A percentile compares a stretch with the other conserved stretches of the same genome.
These are phyloP conservation scores for Pezicula carpinea DNA, from an alignment of 2,329 filamentous ascomycete genomes.

Conservation along the genomic window DNA sequence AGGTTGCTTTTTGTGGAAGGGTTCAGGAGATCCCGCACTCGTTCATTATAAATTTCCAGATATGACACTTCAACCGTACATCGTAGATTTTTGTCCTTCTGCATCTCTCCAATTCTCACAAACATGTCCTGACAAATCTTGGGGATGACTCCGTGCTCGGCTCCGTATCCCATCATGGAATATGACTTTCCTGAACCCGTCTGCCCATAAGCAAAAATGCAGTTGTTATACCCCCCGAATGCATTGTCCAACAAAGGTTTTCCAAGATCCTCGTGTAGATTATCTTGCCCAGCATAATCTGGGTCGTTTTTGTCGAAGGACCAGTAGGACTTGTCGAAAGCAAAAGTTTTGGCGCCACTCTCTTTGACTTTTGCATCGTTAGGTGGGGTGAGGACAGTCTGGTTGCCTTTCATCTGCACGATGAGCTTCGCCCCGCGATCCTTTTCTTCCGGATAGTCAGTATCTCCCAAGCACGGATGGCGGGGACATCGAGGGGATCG, in stretches of 20 bases:
- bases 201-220: conserved; percentile 98
- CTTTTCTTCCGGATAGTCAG: conserved; percentile 56
- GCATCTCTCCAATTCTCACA: conserved; percentile 68
- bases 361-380: conserved; percentile 62
- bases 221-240: conserved; percentile 98
- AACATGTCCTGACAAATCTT: conserved; percentile 99
- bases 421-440: conserved; percentile 94
- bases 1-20: conserved; percentile 93
- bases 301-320: conserved; percentile 81
- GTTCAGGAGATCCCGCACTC: conserved; percentile 91
- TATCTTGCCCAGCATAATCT: conserved; percentile 84
- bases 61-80: conserved; percentile 98
- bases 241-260: conserved; percentile 93
- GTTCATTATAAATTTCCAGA: conserved; percentile 98
- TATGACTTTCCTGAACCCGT: conserved; percentile 98
- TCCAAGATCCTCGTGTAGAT: conserved; percentile 84
- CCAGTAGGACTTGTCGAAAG: conserved; percentile 98
- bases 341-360: conserved; percentile 76
- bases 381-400: conserved; percentile 80
- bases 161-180: conserved; percentile 99
- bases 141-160: conserved; percentile 92
- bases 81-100: conserved; percentile 68
- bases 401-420: conserved; percentile 89
- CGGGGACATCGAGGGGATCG: background rate
- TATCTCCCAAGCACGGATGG: background rate